Conservation (phyloP, 805 yeast genomes). For the Candida xiaguanensis region DNA sequence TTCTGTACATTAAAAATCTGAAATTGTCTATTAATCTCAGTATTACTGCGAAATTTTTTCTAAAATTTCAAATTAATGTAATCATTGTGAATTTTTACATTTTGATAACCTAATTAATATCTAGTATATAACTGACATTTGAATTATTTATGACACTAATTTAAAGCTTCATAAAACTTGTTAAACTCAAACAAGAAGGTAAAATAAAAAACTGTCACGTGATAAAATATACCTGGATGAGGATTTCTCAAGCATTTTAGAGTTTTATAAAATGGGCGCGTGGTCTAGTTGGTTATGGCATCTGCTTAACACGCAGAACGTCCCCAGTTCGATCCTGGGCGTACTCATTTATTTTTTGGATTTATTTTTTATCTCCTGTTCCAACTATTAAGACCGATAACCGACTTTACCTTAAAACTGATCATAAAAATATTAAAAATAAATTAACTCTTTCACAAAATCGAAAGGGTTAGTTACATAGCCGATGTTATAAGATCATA, state of each 20-base stretch:
- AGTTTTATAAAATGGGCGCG: slow-evolving; percentile 1
- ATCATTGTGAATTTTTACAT: no score
- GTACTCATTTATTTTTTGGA: slow-evolving; percentile 63
- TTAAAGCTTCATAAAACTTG: no score
- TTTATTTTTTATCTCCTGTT: slow-evolving; percentile 1
- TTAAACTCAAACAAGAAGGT: no score
- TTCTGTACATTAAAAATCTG: no score
- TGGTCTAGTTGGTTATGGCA: slow-evolving; percentile 99
- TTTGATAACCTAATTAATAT: no score
- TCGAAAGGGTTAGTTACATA: slow-evolving; percentile 1
- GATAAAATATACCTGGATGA: background rate
- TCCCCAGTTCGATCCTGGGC: slow-evolving; percentile 99
- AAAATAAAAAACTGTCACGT: background rate
- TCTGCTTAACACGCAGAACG: slow-evolving; percentile 99
- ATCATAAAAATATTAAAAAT: background rate
- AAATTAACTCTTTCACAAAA: background rate
- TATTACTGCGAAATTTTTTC: no score
- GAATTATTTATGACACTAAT: no score
- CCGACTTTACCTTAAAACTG: background rate
- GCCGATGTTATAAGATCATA: background rate
- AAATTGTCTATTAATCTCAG: no score
- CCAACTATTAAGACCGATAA: background rate
- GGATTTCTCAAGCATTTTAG: background rate
- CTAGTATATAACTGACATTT: no score
- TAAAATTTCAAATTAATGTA: no score